A percentile compares a stretch with the other conserved stretches of the same genome.
Conservation (phyloP, 164 flowering plant genomes). For the Chimonanthus praecox region DNA sequence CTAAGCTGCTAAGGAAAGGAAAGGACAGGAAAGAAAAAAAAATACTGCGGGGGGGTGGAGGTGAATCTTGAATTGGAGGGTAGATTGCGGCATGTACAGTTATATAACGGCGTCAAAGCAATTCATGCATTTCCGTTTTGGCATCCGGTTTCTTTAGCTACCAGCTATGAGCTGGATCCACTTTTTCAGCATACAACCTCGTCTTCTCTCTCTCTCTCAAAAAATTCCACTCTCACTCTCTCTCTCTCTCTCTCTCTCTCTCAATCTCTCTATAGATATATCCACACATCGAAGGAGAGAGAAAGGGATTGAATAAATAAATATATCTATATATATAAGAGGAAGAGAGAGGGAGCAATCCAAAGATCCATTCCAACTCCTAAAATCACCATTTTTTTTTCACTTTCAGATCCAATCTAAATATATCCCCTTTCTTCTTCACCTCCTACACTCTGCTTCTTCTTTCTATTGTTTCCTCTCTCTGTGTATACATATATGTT, state of each 20-base stretch:
- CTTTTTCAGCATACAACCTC: background rate
- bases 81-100: too few species aligned
- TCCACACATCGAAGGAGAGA: too few species aligned
- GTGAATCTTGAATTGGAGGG: too few species aligned
- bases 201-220: background rate
- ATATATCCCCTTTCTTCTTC: background rate
- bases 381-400: background rate
- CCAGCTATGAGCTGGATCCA: slow-evolving; percentile 2
- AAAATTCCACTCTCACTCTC: too few species aligned
- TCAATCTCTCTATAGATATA: background rate
- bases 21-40: too few species aligned
- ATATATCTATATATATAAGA: background rate
- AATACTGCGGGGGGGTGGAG: too few species aligned
- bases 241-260: background rate
- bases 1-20: too few species aligned
- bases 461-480: background rate
- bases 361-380: background rate
- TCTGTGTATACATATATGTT: background rate
- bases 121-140: too few species aligned
- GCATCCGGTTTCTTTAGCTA: too few species aligned
- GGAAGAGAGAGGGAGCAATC: background rate
- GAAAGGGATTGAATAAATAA: too few species aligned
- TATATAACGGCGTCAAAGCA: too few species aligned
- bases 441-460: background rate
- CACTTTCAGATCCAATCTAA: background rate